phyloP scores from a whole-genome alignment of 1,139 yeast genomes.

The Kazachstania sp. region DNA sequence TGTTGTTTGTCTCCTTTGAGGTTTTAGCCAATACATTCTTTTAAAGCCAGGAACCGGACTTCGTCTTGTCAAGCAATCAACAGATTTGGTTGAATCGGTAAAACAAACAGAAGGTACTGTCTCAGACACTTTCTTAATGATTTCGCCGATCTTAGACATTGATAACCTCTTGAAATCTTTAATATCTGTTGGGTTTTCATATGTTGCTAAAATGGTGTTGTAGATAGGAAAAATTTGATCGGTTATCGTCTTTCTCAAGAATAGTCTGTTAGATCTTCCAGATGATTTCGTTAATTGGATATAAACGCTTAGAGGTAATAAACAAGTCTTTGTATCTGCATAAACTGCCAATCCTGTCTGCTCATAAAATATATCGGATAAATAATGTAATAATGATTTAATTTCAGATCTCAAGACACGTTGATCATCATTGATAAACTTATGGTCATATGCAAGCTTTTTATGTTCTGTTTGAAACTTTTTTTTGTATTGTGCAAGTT shows the following conservation, averaged over 20 bases:
- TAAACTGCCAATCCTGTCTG: constrained; percentile 15
- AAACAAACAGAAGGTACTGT: constrained; percentile 21
- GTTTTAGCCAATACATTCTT: constrained; percentile 27
- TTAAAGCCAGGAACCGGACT: constrained; percentile 28
- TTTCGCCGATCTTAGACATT: constrained; percentile 9
- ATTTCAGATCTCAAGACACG: constrained; percentile 16
- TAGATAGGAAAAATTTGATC: constrained; percentile 20
- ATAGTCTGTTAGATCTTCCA: constrained; percentile 12
- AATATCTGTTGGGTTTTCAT: constrained; percentile 12
- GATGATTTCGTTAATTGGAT: constrained; percentile 17
- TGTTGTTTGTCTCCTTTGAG: constrained; percentile 15
- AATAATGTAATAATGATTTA: constrained; percentile 15
- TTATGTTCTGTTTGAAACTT: constrained; percentile 13
- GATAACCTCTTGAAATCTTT: constrained; percentile 15
- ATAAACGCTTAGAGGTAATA: constrained; percentile 22
- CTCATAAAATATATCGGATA: constrained; percentile 21
- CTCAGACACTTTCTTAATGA: constrained; percentile 12
- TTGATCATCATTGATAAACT: constrained; percentile 24
- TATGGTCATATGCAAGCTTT: constrained; percentile 15
- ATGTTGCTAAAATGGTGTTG: constrained; percentile 13
- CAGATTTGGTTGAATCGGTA: constrained; percentile 11
- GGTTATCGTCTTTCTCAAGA: constrained; percentile 14
- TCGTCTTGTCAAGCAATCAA: constrained; percentile 20
- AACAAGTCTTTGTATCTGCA: constrained; percentile 13
- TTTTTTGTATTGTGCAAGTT: constrained; percentile 9